Percentiles rank a stretch among this genome's conserved stretches.
phyloP scores from a whole-genome alignment of 306 rosid species.

The Trifolium subterraneum region DNA sequence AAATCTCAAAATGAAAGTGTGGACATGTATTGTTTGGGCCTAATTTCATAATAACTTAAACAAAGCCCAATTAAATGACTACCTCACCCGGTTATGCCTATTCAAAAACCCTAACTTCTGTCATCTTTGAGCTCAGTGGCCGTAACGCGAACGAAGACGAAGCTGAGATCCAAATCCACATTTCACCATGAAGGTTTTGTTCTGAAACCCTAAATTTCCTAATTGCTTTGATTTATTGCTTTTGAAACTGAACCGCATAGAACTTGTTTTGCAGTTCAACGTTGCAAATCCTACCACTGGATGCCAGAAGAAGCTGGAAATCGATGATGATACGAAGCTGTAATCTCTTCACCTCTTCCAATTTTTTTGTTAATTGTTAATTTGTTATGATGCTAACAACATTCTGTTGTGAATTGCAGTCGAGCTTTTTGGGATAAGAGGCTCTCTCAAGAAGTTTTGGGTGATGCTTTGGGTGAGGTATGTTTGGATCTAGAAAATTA shows the following conservation, averaged over 20 bases:
- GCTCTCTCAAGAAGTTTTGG: conserved; percentile 49
- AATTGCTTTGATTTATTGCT: not conserved
- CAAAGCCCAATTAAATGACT: not conserved
- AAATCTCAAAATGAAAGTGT: no score
- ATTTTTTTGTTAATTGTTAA: not conserved
- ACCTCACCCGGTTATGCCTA: not conserved
- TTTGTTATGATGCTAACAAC: not conserved
- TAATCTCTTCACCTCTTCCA: conserved; percentile 18
- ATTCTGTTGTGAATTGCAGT: conserved; percentile 18
- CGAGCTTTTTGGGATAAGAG: conserved; percentile 54
- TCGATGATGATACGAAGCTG: conserved; percentile 47
- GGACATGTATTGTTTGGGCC: conserved; percentile 3
- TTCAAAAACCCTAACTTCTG: conserved; percentile 44
- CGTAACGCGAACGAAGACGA: not conserved
- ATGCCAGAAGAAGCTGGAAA: conserved; percentile 52
- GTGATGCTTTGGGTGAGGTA: conserved; percentile 54
- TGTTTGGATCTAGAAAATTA: not conserved
- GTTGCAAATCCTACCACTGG: conserved; percentile 53
- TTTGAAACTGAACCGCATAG: not conserved
- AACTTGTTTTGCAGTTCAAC: conserved; percentile 45
- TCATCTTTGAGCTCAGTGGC: conserved; percentile 4
- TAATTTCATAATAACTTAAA: not conserved
- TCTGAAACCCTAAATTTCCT: conserved; percentile 11
- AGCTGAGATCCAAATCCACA: conserved; percentile 6
- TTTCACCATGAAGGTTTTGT: conserved; percentile 46